Evolutionary conservation across 2,329 filamentous ascomycete species (phyloP), one percentile per base, ranked within the genome.

Genomic region (Aspergillus melleus): DNA sequence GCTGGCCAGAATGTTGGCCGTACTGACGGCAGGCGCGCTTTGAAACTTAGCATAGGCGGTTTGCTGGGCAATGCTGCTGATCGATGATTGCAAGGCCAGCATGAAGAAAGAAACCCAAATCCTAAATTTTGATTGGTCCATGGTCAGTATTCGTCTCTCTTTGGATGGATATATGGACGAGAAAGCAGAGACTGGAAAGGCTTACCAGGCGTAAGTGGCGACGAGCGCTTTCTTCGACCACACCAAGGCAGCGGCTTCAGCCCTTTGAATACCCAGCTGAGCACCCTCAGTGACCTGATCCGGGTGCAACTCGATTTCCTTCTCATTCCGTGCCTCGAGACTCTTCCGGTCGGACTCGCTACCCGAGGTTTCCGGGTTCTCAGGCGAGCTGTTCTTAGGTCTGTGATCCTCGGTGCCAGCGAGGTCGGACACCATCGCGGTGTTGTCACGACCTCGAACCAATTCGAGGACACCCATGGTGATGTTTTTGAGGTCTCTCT

Each of bases 1-100:
- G 59, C 74, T 81, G 14, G 84, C 76, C 42, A 88, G 76, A 61
- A 88, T 83, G 52, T 76, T 75, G 16, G 84, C 82, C 2, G 84
- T 82, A 3, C 16, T 82, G 72, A 54, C 80, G 75, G 68, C 84
- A 65, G 52, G 84, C 77, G 73, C 87, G 76, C 32, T 72, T 16
- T 74, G 55, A 65, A 84, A 88, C 20, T 77, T 77, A 62, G 80
- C 81, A 51, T 82, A 85, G 32, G 84, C 81, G 54, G 78, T 81
- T 29, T 80, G 77, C 26, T 76, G 77, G 47, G 85, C 66, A 53
- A 76, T 77, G 57, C 69, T 68, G 49, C 78, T 74, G 39, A 79
- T 77, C 6, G 72, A 71, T 2, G 74, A 74, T 62, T 81, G 78
- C 26, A 81, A 68, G 0, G 78, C 75, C 57, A 80, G 71, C 66